A percentile compares a stretch with the other conserved stretches of the same genome.
Conservation (phyloP, 495 filamentous ascomycete species). For the Tuber microsphaerosporum region DNA sequence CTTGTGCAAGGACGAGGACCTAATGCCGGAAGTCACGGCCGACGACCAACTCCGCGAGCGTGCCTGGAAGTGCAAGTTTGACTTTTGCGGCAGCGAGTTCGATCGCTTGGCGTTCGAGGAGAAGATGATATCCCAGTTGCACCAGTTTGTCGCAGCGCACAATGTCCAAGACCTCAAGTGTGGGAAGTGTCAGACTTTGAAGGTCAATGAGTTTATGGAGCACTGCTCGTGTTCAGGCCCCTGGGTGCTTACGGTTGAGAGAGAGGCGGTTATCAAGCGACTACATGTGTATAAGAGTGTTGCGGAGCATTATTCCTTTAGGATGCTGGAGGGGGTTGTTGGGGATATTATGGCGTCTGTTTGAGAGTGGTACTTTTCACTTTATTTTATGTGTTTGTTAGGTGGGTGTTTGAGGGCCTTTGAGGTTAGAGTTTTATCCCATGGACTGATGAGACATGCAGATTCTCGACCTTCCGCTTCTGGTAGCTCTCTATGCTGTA, state of each 20-base stretch:
- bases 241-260: slow-evolving; percentile 67
- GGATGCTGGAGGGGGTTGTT: slow-evolving; percentile 70
- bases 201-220: slow-evolving; percentile 91
- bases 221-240: slow-evolving; percentile 85
- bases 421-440: not conserved
- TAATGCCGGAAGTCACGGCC: slow-evolving; percentile 53
- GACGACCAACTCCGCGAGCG: slow-evolving; percentile 44
- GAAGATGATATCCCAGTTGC: slow-evolving; percentile 66
- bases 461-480: too few relatives aligned
- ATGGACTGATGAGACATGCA: too few relatives aligned
- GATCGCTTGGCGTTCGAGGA: slow-evolving; percentile 76
- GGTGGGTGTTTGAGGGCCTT: slow-evolving; percentile 5
- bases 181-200: slow-evolving; percentile 55
- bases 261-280: slow-evolving; percentile 58
- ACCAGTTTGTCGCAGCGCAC: slow-evolving; percentile 71
- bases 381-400: slow-evolving; percentile 7
- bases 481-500: too few relatives aligned
- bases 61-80: slow-evolving; percentile 67
- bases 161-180: slow-evolving; percentile 86
- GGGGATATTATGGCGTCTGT: slow-evolving; percentile 48
- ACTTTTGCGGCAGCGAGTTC: slow-evolving; percentile 62
- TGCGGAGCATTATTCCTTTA: slow-evolving; percentile 68
- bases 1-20: slow-evolving; percentile 82
- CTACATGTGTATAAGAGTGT: slow-evolving; percentile 65
- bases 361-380: not conserved